Percentiles rank a stretch among this genome's conserved stretches.
phyloP scores from a whole-genome alignment of 495 filamentous ascomycete genomes.

The Neurospora pannonica region DNA sequence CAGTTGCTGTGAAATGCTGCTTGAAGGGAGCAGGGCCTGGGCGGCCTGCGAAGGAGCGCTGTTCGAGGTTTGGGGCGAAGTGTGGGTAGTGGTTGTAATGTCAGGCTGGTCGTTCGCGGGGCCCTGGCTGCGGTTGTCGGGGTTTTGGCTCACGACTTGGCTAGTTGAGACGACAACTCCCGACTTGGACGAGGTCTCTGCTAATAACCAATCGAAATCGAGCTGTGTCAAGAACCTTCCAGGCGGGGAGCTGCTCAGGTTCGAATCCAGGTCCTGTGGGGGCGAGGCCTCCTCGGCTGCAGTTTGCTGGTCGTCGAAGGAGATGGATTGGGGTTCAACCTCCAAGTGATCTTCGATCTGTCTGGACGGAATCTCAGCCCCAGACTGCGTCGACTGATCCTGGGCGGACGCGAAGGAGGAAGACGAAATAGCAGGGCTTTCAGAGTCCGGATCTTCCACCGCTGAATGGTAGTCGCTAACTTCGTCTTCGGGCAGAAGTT shows the following conservation, averaged over 20 bases:
- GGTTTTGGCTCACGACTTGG: neutral
- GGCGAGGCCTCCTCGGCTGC: neutral
- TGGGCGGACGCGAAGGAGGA: neutral
- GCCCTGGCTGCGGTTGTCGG: neutral
- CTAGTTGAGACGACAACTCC: neutral
- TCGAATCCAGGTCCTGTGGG: neutral
- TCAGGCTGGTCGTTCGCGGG: neutral
- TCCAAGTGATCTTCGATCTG: conserved; percentile 6
- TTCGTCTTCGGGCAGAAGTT: neutral
- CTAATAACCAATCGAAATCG: neutral
- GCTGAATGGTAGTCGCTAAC: neutral
- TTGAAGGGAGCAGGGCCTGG: conserved; percentile 18
- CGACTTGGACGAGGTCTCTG: neutral
- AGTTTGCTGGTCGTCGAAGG: neutral
- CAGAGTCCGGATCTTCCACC: neutral
- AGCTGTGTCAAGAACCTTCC: neutral
- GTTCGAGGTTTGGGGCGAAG: neutral
- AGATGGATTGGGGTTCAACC: neutral
- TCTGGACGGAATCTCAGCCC: conserved; percentile 12
- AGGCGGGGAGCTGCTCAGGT: neutral
- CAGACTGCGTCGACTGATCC: neutral
- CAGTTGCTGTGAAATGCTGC: conserved; percentile 10
- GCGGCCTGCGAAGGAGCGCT: conserved; percentile 16
- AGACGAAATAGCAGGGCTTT: neutral
- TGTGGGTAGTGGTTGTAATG: neutral